These are phyloP conservation scores for Colletotrichum sp. DNA, from an alignment of 2,329 filamentous ascomycete genomes.

Conservation along the genomic window DNA sequence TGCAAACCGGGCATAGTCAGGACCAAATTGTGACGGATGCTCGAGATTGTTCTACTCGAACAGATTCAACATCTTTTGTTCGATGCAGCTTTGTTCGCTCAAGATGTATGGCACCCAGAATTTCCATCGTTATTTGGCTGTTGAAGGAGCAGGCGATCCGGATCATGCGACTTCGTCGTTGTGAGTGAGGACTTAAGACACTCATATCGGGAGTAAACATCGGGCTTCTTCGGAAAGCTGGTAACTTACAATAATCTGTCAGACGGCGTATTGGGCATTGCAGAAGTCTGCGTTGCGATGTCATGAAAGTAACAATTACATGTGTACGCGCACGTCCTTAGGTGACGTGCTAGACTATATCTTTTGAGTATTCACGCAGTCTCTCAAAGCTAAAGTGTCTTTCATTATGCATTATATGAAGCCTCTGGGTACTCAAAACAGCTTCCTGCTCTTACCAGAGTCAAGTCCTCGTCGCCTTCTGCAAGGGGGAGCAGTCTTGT, in stretches of 20 bases:
- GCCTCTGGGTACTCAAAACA: not conserved
- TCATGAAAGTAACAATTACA: not conserved
- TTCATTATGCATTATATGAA: not conserved
- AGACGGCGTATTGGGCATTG: fast-evolving
- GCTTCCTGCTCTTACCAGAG: constrained; percentile 3
- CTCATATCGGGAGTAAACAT: not conserved
- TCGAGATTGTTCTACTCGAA: not conserved
- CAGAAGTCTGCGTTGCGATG: not conserved
- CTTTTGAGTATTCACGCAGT: not conserved
- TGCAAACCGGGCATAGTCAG: not conserved
- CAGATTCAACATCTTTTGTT: not conserved
- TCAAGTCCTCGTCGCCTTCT: constrained; percentile 1
- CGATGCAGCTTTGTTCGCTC: not conserved
- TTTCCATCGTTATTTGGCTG: fast-evolving
- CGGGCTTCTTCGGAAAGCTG: not conserved
- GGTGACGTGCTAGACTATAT: not conserved
- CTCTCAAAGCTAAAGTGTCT: not conserved
- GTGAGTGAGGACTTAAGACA: not conserved
- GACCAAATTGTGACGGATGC: not conserved
- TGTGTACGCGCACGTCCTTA: not conserved
- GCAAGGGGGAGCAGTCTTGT: constrained; percentile 23
- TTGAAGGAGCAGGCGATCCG: not conserved
- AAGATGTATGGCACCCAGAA: not conserved
- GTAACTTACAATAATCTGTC: not conserved
- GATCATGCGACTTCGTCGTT: not conserved